Evolutionary conservation across 139 green algal species (phyloP).

Genomic region (Pseudopediastrum boryanum): DNA sequence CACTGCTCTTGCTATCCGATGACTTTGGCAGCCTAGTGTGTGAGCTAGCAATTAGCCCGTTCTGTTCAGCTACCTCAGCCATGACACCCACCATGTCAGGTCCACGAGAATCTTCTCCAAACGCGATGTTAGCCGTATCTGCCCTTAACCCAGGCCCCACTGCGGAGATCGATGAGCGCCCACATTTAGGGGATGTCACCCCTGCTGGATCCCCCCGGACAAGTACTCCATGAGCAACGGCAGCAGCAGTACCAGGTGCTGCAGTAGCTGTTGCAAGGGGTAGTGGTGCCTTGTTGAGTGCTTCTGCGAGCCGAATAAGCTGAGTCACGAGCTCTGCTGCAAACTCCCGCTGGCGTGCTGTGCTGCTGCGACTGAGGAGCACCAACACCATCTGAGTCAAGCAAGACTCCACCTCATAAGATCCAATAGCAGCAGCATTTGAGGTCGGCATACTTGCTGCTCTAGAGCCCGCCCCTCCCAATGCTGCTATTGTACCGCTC

Average conservation of each 20-base stretch:
- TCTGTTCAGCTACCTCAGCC: neutral
- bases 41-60: no score
- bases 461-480: no score
- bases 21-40: no score
- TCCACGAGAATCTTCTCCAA: neutral
- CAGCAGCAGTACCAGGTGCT: neutral
- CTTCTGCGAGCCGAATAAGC: slow-evolving; percentile 27
- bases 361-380: slow-evolving; percentile 41
- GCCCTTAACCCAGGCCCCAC: neutral
- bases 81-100: neutral
- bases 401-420: slow-evolving; percentile 41
- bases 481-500: no score
- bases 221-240: neutral
- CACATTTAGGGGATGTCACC: no score
- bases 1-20: no score
- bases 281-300: neutral
- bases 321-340: slow-evolving; percentile 47
- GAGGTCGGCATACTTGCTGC: no score
- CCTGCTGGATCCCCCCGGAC: neutral
- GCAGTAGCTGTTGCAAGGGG: neutral
- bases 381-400: slow-evolving; percentile 41
- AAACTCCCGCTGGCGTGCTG: slow-evolving; percentile 48
- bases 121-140: neutral
- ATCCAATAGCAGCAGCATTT: no score
- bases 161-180: no score